These are phyloP conservation scores for Acanthamoeba castellanii DNA, from an alignment of 208 protist species.

Conservation along the genomic window DNA sequence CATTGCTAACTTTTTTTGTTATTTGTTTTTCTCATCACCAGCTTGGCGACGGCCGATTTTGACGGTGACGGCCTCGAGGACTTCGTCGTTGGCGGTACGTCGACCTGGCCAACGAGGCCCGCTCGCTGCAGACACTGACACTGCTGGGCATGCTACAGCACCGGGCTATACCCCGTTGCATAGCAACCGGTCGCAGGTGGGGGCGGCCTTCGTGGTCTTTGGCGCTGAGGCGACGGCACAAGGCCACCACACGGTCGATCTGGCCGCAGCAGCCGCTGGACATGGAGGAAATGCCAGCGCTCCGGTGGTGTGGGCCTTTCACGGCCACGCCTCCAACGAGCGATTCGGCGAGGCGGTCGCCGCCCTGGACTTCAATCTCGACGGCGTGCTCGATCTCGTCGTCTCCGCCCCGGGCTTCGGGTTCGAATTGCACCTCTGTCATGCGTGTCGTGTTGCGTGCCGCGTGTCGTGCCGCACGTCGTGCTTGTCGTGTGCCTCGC, in stretches of 20 bases:
- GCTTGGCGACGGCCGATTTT: slow-evolving; percentile 21
- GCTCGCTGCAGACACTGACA: neutral
- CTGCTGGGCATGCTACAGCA: neutral
- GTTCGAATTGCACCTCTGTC: neutral
- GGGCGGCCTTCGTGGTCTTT: slow-evolving; percentile 18
- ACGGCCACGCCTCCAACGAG: neutral
- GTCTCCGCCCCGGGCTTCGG: slow-evolving; percentile 37
- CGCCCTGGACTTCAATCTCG: slow-evolving; percentile 38
- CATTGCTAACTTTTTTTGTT: neutral
- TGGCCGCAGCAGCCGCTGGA: neutral
- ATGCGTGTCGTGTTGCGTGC: too few species aligned
- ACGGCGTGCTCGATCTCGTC: slow-evolving; percentile 54
- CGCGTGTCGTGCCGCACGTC: too few species aligned
- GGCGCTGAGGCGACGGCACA: neutral
- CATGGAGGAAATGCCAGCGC: too few species aligned
- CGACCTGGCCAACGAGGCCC: neutral
- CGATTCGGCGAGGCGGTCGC: slow-evolving; percentile 19
- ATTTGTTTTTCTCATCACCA: neutral
- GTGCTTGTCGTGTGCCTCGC: too few species aligned
- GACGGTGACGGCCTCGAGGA: slow-evolving; percentile 40
- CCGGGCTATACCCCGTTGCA: neutral
- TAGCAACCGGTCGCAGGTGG: neutral
- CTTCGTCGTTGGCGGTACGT: slow-evolving; percentile 18
- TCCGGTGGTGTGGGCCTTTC: neutral
- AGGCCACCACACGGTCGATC: neutral